Conservation (phyloP, 192 early-diverging fungal species). For the Podila horticola region DNA sequence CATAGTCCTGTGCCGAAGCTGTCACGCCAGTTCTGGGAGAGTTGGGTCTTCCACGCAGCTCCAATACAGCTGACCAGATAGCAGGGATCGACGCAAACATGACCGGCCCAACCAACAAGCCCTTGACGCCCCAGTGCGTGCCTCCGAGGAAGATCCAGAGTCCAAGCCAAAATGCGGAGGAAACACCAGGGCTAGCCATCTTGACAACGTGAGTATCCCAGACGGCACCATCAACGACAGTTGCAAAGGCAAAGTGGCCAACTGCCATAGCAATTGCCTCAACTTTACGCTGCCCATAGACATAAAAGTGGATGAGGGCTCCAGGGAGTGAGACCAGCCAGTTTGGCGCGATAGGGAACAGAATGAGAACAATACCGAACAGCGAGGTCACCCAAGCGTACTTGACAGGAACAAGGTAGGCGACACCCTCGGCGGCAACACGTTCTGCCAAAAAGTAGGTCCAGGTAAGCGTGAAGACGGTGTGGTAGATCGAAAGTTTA, state of each 20-base stretch:
- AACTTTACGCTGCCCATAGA: slow-evolving; percentile 31
- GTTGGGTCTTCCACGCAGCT: slow-evolving; percentile 31
- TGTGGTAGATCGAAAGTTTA: slow-evolving; percentile 46
- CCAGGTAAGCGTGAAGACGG: slow-evolving; percentile 36
- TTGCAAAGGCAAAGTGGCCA: slow-evolving; percentile 23
- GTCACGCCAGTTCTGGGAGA: too few relatives aligned
- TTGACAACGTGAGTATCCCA: slow-evolving; percentile 51
- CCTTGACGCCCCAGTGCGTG: slow-evolving; percentile 46
- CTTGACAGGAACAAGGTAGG: slow-evolving; percentile 33
- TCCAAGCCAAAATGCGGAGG: slow-evolving; percentile 47
- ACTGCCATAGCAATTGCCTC: slow-evolving; percentile 43
- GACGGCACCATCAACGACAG: slow-evolving; percentile 35
- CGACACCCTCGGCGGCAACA: neutral
- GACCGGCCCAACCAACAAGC: slow-evolving; percentile 39
- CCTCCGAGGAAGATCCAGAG: slow-evolving; percentile 47
- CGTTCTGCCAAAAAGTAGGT: slow-evolving; percentile 21
- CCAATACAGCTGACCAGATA: slow-evolving; percentile 38
- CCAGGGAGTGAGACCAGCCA: slow-evolving; percentile 43
- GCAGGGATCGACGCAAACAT: slow-evolving; percentile 37
- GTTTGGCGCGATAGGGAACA: slow-evolving; percentile 49
- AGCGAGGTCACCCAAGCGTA: slow-evolving; percentile 48
- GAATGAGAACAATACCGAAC: slow-evolving; percentile 25
- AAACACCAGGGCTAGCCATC: slow-evolving; percentile 39
- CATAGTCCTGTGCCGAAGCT: too few relatives aligned
- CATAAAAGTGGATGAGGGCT: slow-evolving; percentile 40